A percentile compares a stretch with the other conserved stretches of the same genome.
Conservation (phyloP, 306 rosid genomes). For the Pterocarpus santalinus region DNA sequence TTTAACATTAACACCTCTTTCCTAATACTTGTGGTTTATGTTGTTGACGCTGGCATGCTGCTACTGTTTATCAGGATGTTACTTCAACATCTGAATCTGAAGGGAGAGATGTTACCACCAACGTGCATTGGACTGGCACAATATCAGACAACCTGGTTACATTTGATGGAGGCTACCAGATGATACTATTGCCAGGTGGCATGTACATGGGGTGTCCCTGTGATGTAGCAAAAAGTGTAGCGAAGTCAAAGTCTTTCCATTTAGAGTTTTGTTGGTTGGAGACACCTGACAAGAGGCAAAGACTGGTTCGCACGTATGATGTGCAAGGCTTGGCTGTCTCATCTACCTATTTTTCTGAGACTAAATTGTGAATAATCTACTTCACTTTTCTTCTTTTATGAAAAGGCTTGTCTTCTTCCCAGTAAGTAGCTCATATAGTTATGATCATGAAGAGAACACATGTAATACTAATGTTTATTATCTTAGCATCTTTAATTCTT, state of each 20-base stretch:
- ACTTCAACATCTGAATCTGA: conserved; percentile 71
- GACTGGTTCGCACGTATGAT: conserved; percentile 88
- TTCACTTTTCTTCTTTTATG: neutral
- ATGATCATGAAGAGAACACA: neutral
- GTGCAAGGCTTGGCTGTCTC: conserved; percentile 96
- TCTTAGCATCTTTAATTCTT: conserved; percentile 33
- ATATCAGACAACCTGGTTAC: conserved; percentile 66
- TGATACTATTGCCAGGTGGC: conserved; percentile 88
- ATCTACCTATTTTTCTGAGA: conserved; percentile 82
- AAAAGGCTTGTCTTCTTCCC: neutral
- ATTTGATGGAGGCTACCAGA: conserved; percentile 84
- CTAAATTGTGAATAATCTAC: conserved; percentile 55
- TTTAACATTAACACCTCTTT: conserved; percentile 1
- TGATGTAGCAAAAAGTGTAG: conserved; percentile 82
- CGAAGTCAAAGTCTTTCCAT: conserved; percentile 79
- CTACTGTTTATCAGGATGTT: conserved; percentile 63
- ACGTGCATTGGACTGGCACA: conserved; percentile 87
- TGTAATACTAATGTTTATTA: conserved; percentile 19
- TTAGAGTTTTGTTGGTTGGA: conserved; percentile 96
- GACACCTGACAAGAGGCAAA: conserved; percentile 79
- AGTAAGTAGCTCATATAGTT: neutral
- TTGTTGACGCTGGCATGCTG: conserved; percentile 41
- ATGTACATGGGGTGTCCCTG: conserved; percentile 93
- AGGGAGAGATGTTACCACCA: conserved; percentile 64
- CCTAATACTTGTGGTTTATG: neutral